Evolutionary conservation across 2,329 filamentous ascomycete genomes (phyloP).

Genomic region (Botrytis byssoidea): DNA sequence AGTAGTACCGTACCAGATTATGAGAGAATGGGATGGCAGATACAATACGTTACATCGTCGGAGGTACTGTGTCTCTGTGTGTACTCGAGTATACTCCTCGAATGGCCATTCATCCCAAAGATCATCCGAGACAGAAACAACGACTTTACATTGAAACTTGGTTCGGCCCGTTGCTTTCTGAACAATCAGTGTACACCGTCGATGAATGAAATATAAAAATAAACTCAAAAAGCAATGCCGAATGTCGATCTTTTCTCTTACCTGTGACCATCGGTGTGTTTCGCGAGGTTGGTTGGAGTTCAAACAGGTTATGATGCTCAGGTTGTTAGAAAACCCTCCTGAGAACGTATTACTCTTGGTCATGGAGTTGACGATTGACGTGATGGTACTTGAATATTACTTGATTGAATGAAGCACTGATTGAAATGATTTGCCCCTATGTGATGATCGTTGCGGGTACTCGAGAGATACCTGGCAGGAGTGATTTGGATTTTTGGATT

Average conservation of each 20-base stretch:
- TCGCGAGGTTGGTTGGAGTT: neutral
- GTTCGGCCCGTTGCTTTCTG: neutral
- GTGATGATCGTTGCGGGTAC: neutral
- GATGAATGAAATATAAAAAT: neutral
- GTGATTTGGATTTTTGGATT: too few species aligned
- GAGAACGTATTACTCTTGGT: neutral
- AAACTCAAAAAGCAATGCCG: neutral
- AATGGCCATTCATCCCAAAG: neutral
- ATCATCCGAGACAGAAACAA: neutral
- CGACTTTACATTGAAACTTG: neutral
- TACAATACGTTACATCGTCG: neutral
- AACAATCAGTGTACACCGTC: neutral
- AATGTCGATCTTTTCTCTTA: neutral
- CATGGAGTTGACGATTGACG: neutral
- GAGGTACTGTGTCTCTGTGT: neutral
- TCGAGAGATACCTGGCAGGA: neutral
- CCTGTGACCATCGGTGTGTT: neutral
- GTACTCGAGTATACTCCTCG: neutral
- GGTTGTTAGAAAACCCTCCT: neutral
- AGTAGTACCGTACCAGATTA: neutral
- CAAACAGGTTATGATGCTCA: neutral
- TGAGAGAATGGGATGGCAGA: neutral
- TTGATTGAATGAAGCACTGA: neutral
- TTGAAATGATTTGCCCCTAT: neutral
- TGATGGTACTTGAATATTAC: neutral